A percentile compares a stretch with the other conserved stretches of the same genome.
Conservation (phyloP, 1,284 basidiomycete genomes). For the Rhodotorula sp. region DNA sequence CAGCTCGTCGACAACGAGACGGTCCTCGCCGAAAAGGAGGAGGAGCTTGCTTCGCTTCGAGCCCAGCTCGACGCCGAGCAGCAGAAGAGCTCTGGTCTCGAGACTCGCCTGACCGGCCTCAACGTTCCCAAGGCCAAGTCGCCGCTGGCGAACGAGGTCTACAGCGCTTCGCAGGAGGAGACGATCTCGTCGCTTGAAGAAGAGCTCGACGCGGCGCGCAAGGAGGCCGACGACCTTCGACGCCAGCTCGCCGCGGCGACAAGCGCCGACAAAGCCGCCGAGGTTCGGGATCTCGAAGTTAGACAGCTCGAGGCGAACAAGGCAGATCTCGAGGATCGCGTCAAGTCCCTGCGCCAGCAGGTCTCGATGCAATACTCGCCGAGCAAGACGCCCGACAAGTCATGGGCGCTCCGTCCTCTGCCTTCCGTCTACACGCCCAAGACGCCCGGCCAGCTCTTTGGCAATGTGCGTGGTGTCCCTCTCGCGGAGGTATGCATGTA, state of each 20-base stretch:
- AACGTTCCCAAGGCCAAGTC: slow-evolving; percentile 38
- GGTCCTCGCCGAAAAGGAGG: slow-evolving; percentile 21
- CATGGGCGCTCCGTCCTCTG: slow-evolving; percentile 39
- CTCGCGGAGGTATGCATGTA: slow-evolving; percentile 61
- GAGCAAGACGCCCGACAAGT: slow-evolving; percentile 42
- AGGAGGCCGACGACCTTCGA: slow-evolving; percentile 73
- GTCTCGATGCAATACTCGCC: slow-evolving; percentile 50
- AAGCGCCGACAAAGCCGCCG: slow-evolving; percentile 59
- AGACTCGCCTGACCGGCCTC: slow-evolving; percentile 36
- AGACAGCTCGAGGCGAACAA: slow-evolving; percentile 72
- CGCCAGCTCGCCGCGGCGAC: slow-evolving; percentile 59
- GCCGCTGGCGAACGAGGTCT: slow-evolving; percentile 55
- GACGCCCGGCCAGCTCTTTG: slow-evolving; percentile 63
- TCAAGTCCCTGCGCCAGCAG: slow-evolving; percentile 57
- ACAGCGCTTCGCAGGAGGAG: slow-evolving; percentile 54
- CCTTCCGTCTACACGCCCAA: slow-evolving; percentile 54
- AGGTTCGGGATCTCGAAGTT: slow-evolving; percentile 69
- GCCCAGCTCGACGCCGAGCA: slow-evolving; percentile 33
- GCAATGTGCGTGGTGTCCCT: slow-evolving; percentile 62
- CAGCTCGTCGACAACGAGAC: slow-evolving; percentile 40
- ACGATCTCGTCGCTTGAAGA: slow-evolving; percentile 60
- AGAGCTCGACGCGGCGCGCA: slow-evolving; percentile 75
- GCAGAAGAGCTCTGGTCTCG: slow-evolving; percentile 26
- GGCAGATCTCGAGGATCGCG: slow-evolving; percentile 68
- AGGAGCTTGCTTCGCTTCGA: slow-evolving; percentile 33